Conservation (phyloP, 208 protist species). For the Leishmania tarentolae region DNA sequence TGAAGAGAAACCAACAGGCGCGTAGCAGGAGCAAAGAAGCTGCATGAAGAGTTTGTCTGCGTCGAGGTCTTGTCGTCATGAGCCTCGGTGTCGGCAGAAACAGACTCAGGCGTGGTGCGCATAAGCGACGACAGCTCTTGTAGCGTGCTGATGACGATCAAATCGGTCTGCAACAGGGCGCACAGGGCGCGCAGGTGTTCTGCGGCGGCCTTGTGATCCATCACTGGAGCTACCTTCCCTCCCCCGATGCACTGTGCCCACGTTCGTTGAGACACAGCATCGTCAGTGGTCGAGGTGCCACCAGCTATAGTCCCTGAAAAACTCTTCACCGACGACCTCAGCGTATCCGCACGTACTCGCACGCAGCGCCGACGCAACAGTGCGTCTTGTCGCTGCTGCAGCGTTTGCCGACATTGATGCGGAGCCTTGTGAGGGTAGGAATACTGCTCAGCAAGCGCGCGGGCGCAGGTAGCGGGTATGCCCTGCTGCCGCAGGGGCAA, state of each 20-base stretch:
- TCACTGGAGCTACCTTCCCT: conserved; percentile 4
- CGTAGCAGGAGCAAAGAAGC: conserved; percentile 11
- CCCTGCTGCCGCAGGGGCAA: background rate
- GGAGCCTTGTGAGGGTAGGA: background rate
- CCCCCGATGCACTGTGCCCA: background rate
- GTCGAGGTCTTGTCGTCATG: background rate
- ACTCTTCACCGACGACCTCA: no score
- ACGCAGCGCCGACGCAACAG: conserved; percentile 14
- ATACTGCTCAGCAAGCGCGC: conserved; percentile 1
- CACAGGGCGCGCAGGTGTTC: conserved; percentile 20
- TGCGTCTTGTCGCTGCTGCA: conserved; percentile 11
- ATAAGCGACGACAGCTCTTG: conserved; percentile 38
- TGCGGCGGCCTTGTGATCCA: conserved; percentile 24
- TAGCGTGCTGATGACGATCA: conserved; percentile 36
- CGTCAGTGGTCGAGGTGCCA: background rate
- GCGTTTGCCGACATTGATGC: background rate
- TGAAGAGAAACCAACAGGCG: conserved; percentile 23
- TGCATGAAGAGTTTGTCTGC: background rate
- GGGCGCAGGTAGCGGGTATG: background rate
- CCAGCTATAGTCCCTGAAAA: background rate
- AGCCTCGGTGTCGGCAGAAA: background rate
- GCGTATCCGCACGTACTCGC: conserved; percentile 5
- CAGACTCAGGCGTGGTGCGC: background rate
- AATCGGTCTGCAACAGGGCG: conserved; percentile 24
- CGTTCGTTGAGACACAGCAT: background rate